These are phyloP conservation scores for Hebeloma cylindrosporum DNA, from an alignment of 768 basidiomycete genomes.

Conservation along the genomic window DNA sequence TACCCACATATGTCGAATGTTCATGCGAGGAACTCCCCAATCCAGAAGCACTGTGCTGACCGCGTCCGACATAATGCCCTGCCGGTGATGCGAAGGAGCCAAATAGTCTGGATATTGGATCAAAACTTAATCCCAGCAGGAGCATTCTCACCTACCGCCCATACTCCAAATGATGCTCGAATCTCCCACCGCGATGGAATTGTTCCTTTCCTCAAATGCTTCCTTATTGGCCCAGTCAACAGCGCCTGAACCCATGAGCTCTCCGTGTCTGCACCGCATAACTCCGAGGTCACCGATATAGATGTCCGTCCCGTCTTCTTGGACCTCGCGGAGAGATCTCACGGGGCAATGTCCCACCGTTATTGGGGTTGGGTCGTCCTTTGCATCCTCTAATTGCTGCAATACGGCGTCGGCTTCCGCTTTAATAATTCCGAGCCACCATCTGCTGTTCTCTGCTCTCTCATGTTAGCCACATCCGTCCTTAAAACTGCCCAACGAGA, in stretches of 20 bases:
- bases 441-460: conserved; percentile 33
- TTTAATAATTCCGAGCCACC: conserved; percentile 19
- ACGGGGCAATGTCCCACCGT: conserved; percentile 50
- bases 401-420: conserved; percentile 30
- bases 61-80: conserved; percentile 74
- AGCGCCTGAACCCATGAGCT: conserved; percentile 18
- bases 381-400: conserved; percentile 29
- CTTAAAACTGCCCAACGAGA: not conserved
- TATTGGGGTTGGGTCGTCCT: conserved; percentile 24
- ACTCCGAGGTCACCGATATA: conserved; percentile 51
- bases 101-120: conserved; percentile 49
- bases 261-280: conserved; percentile 26
- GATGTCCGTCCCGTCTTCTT: conserved; percentile 54
- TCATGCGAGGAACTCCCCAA: conserved; percentile 71
- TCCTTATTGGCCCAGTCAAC: conserved; percentile 39
- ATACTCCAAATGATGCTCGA: conserved; percentile 59
- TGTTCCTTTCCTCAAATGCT: conserved; percentile 40
- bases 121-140: not conserved
- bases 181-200: conserved; percentile 43
- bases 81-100: conserved; percentile 58
- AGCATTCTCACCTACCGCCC: conserved; percentile 45
- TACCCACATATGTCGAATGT: conserved; percentile 44
- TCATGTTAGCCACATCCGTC: not conserved
- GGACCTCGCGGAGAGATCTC: conserved; percentile 50
- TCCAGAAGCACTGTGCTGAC: conserved; percentile 50